phyloP scores from a whole-genome alignment of 2,329 filamentous ascomycete species.

The Ceratocystis diversiconidia region DNA sequence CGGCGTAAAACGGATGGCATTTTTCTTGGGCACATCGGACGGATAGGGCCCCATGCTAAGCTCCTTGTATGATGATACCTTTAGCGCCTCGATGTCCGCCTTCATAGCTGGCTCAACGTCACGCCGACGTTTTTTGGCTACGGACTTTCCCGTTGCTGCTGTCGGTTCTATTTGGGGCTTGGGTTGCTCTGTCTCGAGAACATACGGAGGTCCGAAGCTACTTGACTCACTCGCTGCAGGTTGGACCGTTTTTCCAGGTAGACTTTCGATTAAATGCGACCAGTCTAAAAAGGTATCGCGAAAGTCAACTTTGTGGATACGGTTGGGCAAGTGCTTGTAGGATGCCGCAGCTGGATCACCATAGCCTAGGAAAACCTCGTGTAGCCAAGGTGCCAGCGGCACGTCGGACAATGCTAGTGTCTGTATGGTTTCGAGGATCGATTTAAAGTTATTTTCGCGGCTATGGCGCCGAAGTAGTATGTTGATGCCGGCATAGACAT shows the following conservation, averaged over 20 bases:
- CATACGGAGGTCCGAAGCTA: conserved; percentile 76
- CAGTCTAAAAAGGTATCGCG: conserved; percentile 91
- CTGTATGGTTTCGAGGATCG: conserved; percentile 81
- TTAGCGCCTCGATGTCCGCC: conserved; percentile 51
- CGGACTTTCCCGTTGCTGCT: conserved; percentile 38
- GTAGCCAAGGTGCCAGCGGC: conserved; percentile 77
- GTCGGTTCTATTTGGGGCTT: conserved; percentile 28
- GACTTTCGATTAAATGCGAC: conserved; percentile 80
- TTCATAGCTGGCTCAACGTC: conserved; percentile 55
- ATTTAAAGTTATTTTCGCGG: conserved; percentile 93
- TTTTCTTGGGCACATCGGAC: conserved; percentile 66
- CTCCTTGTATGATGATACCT: conserved; percentile 80
- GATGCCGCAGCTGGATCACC: conserved; percentile 80
- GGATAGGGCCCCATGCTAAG: conserved; percentile 83
- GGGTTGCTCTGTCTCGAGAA: conserved; percentile 51
- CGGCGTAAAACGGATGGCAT: conserved; percentile 76
- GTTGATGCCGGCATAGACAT: conserved; percentile 76
- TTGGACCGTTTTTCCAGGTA: conserved; percentile 77
- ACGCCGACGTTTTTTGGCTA: conserved; percentile 75
- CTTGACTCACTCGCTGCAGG: conserved; percentile 55
- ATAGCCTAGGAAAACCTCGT: conserved; percentile 95
- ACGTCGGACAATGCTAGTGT: conserved; percentile 73
- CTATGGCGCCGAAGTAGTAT: conserved; percentile 68
- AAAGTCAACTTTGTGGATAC: conserved; percentile 69
- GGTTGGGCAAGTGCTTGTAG: conserved; percentile 69